Evolutionary conservation across 1,284 basidiomycete species (phyloP).

Genomic region (Boletellus deceptivus): DNA sequence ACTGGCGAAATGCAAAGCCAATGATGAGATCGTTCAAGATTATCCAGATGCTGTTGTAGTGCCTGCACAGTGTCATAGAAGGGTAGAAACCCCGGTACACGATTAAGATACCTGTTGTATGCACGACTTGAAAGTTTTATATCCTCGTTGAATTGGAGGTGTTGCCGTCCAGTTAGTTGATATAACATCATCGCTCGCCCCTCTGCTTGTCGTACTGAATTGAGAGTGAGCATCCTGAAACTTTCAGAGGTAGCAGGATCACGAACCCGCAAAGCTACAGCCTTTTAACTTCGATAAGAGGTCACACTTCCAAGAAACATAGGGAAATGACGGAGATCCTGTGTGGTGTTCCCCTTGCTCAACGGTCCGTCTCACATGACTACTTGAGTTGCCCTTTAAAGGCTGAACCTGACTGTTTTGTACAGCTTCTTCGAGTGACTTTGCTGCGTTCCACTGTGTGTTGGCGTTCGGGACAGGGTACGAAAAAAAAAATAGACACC

Average conservation of each 20-base stretch:
- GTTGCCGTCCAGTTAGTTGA: slow-evolving; percentile 39
- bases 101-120: slow-evolving; percentile 56
- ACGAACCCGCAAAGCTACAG: slow-evolving; percentile 29
- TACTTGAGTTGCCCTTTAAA: background rate
- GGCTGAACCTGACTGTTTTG: slow-evolving; percentile 5
- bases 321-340: background rate
- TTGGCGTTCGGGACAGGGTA: background rate
- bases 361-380: background rate
- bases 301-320: background rate
- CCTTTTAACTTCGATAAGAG: slow-evolving; percentile 17
- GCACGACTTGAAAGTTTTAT: slow-evolving; percentile 34
- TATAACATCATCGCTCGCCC: slow-evolving; percentile 44
- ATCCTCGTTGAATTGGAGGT: slow-evolving; percentile 20
- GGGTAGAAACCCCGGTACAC: background rate
- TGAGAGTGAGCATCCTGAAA: background rate
- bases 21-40: slow-evolving; percentile 88
- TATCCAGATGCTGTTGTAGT: slow-evolving; percentile 91
- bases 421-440: slow-evolving; percentile 24
- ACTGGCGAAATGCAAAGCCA: slow-evolving; percentile 67
- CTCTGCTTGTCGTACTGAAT: slow-evolving; percentile 48
- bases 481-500: background rate
- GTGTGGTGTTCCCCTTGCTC: background rate
- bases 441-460: slow-evolving; percentile 32
- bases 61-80: slow-evolving; percentile 45
- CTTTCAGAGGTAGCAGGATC: background rate